Percentiles rank a stretch among this genome's conserved stretches.
Conservation (phyloP, 257 asterid species). For the Solanum dulcamara region DNA sequence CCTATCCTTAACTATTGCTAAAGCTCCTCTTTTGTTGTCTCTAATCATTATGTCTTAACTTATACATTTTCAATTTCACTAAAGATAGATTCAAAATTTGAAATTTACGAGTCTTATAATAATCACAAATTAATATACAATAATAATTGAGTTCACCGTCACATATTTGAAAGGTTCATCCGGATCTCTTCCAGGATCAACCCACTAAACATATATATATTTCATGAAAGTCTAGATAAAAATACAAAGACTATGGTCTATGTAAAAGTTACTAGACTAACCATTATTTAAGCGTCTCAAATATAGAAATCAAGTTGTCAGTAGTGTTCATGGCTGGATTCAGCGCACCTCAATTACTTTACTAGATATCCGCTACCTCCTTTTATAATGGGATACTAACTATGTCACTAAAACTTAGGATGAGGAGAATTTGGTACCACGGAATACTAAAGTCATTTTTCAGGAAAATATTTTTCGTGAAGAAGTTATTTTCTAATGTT, state of each 20-base stretch:
- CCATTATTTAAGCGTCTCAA: neutral
- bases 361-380: neutral
- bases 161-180: too few species aligned
- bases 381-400: neutral
- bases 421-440: neutral
- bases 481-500: neutral
- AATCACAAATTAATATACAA: neutral
- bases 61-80: neutral
- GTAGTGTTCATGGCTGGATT: neutral
- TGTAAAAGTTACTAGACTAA: neutral
- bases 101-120: too few species aligned
- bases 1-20: neutral
- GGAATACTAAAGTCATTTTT: neutral
- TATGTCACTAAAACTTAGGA: neutral
- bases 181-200: too few species aligned
- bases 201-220: too few species aligned
- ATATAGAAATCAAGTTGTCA: neutral
- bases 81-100: neutral
- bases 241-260: neutral
- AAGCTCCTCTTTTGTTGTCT: neutral
- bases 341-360: neutral
- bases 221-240: neutral
- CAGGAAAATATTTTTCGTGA: neutral
- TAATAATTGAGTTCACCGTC: neutral
- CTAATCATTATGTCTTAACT: neutral